A percentile compares a stretch with the other conserved stretches of the same genome.
Evolutionary conservation across 371 early-diverging fungal species (phyloP).

Genomic region (Mortierella sp.): DNA sequence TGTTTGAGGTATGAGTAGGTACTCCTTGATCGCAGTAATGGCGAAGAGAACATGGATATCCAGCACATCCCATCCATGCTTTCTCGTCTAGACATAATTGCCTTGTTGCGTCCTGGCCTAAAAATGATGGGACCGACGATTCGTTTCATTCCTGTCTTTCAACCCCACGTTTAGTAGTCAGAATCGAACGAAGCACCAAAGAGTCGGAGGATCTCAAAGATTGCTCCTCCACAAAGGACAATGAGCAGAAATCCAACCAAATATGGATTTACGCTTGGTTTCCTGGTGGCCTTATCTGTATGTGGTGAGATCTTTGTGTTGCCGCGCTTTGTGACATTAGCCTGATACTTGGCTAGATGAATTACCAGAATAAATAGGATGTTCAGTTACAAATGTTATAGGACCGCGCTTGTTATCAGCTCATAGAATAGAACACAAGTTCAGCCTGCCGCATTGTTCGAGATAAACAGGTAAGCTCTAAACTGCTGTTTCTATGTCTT

Average conservation of each 20-base stretch:
- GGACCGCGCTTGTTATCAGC: too few relatives aligned
- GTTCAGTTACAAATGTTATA: too few relatives aligned
- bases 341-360: conserved; percentile 33
- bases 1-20: too few relatives aligned
- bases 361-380: neutral
- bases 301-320: conserved; percentile 7
- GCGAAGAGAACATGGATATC: too few relatives aligned
- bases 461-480: too few relatives aligned
- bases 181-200: conserved; percentile 15
- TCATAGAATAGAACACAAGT: too few relatives aligned
- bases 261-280: conserved; percentile 20
- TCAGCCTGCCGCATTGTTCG: too few relatives aligned
- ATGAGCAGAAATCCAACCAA: conserved; percentile 19
- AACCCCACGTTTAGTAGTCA: neutral
- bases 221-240: conserved; percentile 30
- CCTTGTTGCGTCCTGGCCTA: too few relatives aligned
- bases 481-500: too few relatives aligned
- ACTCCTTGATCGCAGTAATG: too few relatives aligned
- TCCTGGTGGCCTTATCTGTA: conserved; percentile 11
- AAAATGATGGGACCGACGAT: too few relatives aligned
- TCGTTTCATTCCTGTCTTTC: neutral
- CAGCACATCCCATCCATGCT: neutral
- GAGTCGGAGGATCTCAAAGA: conserved; percentile 33
- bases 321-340: conserved; percentile 43
- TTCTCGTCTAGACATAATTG: too few relatives aligned